Base-by-base conservation (phyloP, 2,329 filamentous ascomycete genomes). In the Alternaria viburni region DNA sequence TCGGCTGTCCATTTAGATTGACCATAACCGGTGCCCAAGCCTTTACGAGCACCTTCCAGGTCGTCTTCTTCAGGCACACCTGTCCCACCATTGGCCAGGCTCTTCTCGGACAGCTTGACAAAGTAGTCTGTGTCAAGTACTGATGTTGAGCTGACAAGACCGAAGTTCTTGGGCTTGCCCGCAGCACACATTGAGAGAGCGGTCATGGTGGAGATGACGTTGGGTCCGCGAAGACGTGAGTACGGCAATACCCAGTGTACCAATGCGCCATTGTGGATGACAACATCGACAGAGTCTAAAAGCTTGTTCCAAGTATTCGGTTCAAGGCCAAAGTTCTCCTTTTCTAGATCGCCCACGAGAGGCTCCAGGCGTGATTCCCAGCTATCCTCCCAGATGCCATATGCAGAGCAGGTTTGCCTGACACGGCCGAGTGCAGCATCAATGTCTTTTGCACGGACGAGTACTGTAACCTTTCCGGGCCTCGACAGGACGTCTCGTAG, bases 1-100 rank as follows among this genome's bases (percentile, higher is more conserved):
- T 90, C 89, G 4, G 87, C 86, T 6, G 88, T 91, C 93, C 93
- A 97, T 82, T 98, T 97, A 68, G 88, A 89, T 79, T 97, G 94
- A 3, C 95, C 94, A 73, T 97, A 97, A 6, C 95, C 94, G 1
- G 92, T 97, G 43, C 89, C 89, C 2, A 97, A 88, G 30, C 92
- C 92, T 56, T 84, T 89, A 43, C 89, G 86, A 73, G 92, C 94
- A 57, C 93, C 93, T 69, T 88, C 83, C 65, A 97, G 85, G 68
- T 95, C 89, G 76, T 97, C 94, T 0, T 85, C 85, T 78, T 97
- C 95, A 19, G 86, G 83, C 15, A 97, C 86, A 12, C 88, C 88
- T 19, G 83, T 84, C 8, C 87, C 88, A 10, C 91, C 91, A 30
- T 86, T 86, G 11, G 84, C 84, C 30, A 87, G 81, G 59, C 85